Conservation (phyloP, 2,329 filamentous ascomycete genomes). For the Pezicula carpinea region DNA sequence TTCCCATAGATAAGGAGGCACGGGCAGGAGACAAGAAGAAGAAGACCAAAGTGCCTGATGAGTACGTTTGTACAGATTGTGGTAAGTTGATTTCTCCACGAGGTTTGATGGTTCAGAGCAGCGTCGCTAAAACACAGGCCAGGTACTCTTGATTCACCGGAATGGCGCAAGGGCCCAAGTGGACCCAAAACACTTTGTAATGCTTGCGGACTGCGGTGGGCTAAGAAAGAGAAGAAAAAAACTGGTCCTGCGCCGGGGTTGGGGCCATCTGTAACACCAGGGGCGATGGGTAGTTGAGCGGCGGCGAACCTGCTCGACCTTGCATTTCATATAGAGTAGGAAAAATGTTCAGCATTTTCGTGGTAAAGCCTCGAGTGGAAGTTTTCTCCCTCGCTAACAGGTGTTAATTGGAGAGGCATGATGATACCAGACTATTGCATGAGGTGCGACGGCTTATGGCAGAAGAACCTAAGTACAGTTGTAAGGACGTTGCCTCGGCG, state of each 20-base stretch:
- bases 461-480: too few species aligned
- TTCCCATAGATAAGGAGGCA: slow-evolving; percentile 72
- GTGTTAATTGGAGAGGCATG: too few species aligned
- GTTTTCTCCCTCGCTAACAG: too few species aligned
- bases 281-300: neutral
- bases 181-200: slow-evolving; percentile 95
- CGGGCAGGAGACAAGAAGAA: slow-evolving; percentile 74
- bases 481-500: too few species aligned
- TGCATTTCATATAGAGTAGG: too few species aligned
- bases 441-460: too few species aligned
- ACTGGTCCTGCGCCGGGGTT: neutral
- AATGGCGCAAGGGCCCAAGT: slow-evolving; percentile 91
- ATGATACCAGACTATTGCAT: too few species aligned
- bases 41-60: slow-evolving; percentile 76
- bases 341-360: too few species aligned
- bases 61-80: slow-evolving; percentile 95
- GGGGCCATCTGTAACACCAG: neutral
- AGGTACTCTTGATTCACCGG: slow-evolving; percentile 84
- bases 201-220: slow-evolving; percentile 77
- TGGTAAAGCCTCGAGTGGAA: too few species aligned
- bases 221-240: slow-evolving; percentile 77
- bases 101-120: neutral
- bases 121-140: slow-evolving; percentile 5
- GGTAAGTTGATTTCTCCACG: slow-evolving; percentile 43
- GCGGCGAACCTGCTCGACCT: too few species aligned